These are phyloP conservation scores for Chlamydomonas schloesseri DNA, from an alignment of 139 green algal genomes.

Conservation along the genomic window DNA sequence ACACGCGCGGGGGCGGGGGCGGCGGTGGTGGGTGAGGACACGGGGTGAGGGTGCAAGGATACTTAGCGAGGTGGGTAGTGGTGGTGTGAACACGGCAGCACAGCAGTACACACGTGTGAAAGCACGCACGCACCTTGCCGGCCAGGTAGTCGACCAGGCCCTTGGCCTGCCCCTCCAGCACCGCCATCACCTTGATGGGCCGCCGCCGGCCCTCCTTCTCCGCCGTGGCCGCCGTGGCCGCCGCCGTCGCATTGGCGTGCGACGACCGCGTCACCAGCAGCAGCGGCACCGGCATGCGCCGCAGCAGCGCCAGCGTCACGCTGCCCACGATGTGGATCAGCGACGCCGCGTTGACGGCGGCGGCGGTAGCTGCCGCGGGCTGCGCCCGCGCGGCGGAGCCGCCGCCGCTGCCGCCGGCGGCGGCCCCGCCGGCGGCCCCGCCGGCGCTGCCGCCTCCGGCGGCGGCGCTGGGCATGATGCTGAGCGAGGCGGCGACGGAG, in stretches of 20 bases:
- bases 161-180: constrained; percentile 15
- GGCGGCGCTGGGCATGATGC: not conserved
- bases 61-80: no score
- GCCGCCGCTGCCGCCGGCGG: not conserved
- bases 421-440: not conserved
- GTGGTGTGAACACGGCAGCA: no score
- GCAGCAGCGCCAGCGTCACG: constrained; percentile 26
- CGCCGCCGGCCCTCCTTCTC: constrained; percentile 6
- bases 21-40: not conserved
- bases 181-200: not conserved
- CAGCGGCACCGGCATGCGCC: constrained; percentile 4
- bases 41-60: no score
- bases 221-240: not conserved
- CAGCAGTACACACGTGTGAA: no score
- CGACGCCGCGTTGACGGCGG: not conserved
- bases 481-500: not conserved
- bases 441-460: not conserved
- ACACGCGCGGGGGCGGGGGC: not conserved
- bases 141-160: constrained; percentile 23
- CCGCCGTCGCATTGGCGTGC: not conserved
- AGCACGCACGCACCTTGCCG: not conserved
- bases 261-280: constrained; percentile 8
- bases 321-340: constrained; percentile 13
- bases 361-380: not conserved
- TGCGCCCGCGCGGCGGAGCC: not conserved